Base-by-base conservation (phyloP, 2,329 filamentous ascomycete genomes). In the Beauveria medogensis region DNA sequence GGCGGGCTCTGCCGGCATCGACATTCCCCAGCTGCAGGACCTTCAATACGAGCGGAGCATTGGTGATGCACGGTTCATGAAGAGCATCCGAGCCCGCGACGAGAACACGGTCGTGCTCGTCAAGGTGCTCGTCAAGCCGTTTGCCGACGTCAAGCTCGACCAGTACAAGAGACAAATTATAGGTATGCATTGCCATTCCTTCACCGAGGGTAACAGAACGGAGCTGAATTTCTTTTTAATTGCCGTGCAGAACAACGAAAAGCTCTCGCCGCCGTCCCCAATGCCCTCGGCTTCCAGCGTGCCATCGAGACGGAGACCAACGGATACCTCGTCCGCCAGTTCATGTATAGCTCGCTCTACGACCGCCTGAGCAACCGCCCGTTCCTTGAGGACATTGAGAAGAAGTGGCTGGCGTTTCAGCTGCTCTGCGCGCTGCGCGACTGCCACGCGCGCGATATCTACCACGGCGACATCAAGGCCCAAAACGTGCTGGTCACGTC, bases 331-430 rank as follows among this genome's bases (percentile, higher is more conserved):
- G 91, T 97, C 61, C 89, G 94, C 57, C 95, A 97, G 74, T 97
- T 90, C 72, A 86, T 97, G 63, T 94, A 97, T 75, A 97, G 90
- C 78, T 97, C 94, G 26, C 82, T 99, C 5, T 99, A 99, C 76
- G 94, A 99, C 76, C 90, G 94, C 59, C 86, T 99, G 74, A 96
- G 94, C 74, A 99, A 94, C 9, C 86, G 95, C 8, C 95, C 94
- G 0, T 99, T 99, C 68, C 80, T 97, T 10, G 95, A 99, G 74
- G 91, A 96, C 66, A 94, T 99, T 65, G 94, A 99, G 74, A 97
- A 97, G 81, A 97, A 96, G 77, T 99, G 94, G 94, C 83, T 99
- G 55, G 90, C 93, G 0, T 99, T 96, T 69, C 94, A 99, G 76
- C 82, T 99, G 3, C 82, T 99, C 12, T 97, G 92, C 73, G 92